Evolutionary conservation across 2,329 filamentous ascomycete genomes (phyloP).

Genomic region (Biscogniauxia mediterranea): DNA sequence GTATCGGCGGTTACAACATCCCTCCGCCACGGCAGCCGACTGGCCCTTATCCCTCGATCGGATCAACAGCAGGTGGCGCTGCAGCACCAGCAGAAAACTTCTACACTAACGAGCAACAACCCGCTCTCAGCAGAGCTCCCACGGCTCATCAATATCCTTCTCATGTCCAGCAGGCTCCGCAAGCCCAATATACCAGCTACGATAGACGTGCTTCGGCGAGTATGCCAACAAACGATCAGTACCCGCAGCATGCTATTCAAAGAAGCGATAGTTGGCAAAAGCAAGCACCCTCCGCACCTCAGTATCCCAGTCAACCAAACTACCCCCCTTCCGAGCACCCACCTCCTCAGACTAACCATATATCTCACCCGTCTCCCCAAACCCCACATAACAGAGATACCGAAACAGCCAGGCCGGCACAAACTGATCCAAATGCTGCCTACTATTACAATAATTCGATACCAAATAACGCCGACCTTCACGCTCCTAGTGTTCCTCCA

Average conservation of each 20-base stretch:
- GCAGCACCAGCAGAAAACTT: constrained; percentile 70
- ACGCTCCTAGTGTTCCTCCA: constrained; percentile 38
- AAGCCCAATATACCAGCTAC: constrained; percentile 45
- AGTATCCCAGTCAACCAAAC: constrained; percentile 36
- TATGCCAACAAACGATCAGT: constrained; percentile 42
- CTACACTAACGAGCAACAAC: constrained; percentile 66
- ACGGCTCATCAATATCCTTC: constrained; percentile 54
- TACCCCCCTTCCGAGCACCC: constrained; percentile 34
- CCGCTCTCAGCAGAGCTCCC: constrained; percentile 45
- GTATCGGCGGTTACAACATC: constrained; percentile 61
- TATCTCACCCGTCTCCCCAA: constrained; percentile 30
- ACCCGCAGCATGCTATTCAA: constrained; percentile 45
- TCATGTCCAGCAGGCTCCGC: constrained; percentile 43
- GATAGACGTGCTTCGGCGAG: constrained; percentile 41
- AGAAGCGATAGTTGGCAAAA: constrained; percentile 52
- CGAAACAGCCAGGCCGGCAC: constrained; percentile 33
- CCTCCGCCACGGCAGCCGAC: constrained; percentile 51
- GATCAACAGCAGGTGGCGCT: constrained; percentile 48
- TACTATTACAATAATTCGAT: constrained; percentile 55
- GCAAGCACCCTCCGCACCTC: constrained; percentile 39
- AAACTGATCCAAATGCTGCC: constrained; percentile 51
- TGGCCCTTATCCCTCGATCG: constrained; percentile 70
- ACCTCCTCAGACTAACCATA: constrained; percentile 27
- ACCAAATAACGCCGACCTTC: constrained; percentile 33
- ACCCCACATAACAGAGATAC: constrained; percentile 28